Evolutionary conservation across 2,329 filamentous ascomycete genomes (phyloP), one percentile per base, ranked within the genome.

Genomic region (Neobulgaria alba): DNA sequence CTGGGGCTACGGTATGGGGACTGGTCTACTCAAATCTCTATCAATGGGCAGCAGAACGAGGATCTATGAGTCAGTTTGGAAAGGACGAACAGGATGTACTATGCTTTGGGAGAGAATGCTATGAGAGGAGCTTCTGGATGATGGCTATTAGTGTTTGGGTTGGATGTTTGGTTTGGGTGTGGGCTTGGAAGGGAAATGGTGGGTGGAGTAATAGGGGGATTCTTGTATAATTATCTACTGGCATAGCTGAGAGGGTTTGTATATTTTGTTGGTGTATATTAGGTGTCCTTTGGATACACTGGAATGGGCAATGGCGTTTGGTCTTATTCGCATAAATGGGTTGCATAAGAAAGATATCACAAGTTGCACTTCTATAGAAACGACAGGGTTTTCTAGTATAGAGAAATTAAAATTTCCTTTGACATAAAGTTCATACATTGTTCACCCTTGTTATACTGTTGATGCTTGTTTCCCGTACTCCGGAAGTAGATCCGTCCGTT

Each of bases 1-100:
- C 84, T 0, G 92, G 90, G 0, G 88, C 90, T 0, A 87, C 87
- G 0, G 72, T 95, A 21, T 98, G 90, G 88, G 87, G 89, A 0
- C 62, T 92, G 1, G 67, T 95, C n/a, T 98, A 96, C 61, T 86
- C 84, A 4, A 75, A 71, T 0, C 79, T 86, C 2, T 93, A 93
- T 56, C 80, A 92, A 61, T 71, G 70, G 32, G 82, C 75, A 1
- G 79, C 80, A 0, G 64, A 64, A 35, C 60, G 63, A 16, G 12
- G 35, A 52, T 45, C 20, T 59, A 54, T 15, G 65, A 65, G 41
- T 62, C 65, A 51, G 57, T 47, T 42, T 61, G 49, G 41, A 52
- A 2, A 58, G 50, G 56, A n/a, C 14, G 12, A 66, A 0, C 66
- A 68, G 7, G 69, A 75, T 46, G 65, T 73, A 2, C 74, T 94